phyloP scores from a whole-genome alignment of 768 basidiomycete species.

The Mrakia blollopis region DNA sequence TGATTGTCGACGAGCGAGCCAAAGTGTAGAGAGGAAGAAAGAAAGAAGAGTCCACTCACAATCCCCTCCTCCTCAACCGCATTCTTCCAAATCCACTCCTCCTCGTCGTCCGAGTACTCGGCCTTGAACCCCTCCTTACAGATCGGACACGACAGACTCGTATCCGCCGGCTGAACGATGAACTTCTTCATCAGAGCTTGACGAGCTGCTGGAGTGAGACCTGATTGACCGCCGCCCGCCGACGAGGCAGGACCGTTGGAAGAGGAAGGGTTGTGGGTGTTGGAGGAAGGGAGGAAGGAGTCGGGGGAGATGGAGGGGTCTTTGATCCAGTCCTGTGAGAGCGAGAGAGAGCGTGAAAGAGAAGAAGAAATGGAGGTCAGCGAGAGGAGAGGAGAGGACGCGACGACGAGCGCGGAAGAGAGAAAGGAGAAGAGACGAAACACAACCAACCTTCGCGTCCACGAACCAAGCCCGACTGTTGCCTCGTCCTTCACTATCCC shows the following conservation, averaged over 20 bases:
- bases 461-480: slow-evolving; percentile 33
- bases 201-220: neutral
- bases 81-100: slow-evolving; percentile 33
- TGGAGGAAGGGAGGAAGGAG: slow-evolving; percentile 16
- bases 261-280: neutral
- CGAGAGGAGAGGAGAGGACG: neutral
- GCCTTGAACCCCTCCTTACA: slow-evolving; percentile 56
- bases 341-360: neutral
- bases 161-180: slow-evolving; percentile 26
- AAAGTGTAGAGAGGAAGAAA: neutral
- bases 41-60: slow-evolving; percentile 8
- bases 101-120: slow-evolving; percentile 28
- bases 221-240: neutral
- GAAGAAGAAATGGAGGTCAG: neutral
- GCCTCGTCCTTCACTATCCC: slow-evolving; percentile 30
- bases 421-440: neutral
- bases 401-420: neutral
- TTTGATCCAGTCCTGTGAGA: slow-evolving; percentile 25
- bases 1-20: neutral
- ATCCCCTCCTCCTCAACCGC: slow-evolving; percentile 30
- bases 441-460: slow-evolving; percentile 32
- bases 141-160: slow-evolving; percentile 37
- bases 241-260: neutral
- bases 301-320: slow-evolving; percentile 18
- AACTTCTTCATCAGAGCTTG: slow-evolving; percentile 18